A percentile compares a stretch with the other conserved stretches of the same genome.
Conservation (phyloP, 1,284 basidiomycete genomes). For the Amylostereum areolatum region DNA sequence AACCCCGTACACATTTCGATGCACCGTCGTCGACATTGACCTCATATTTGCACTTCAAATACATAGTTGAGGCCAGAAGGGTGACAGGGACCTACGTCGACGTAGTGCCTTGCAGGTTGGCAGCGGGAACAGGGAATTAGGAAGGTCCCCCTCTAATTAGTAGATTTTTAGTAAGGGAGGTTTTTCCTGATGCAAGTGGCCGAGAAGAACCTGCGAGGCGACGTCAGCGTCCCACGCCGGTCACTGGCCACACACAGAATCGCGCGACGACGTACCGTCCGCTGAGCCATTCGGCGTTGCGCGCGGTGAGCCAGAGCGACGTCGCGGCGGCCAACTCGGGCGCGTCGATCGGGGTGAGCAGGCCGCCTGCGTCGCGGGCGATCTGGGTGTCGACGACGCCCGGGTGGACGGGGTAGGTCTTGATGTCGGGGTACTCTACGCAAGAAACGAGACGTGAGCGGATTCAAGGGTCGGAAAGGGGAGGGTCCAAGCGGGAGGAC, state of each 20-base stretch:
- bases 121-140: too few species aligned
- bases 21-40: too few species aligned
- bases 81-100: too few species aligned
- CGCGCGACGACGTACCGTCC: not conserved
- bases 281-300: not conserved
- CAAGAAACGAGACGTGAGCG: not conserved
- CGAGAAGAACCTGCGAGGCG: too few species aligned
- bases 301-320: not conserved
- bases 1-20: too few species aligned
- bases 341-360: not conserved
- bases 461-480: not conserved
- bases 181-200: too few species aligned
- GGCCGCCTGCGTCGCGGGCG: not conserved
- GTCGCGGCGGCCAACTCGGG: not conserved
- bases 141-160: too few species aligned
- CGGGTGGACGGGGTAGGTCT: not conserved
- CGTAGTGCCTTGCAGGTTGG: too few species aligned
- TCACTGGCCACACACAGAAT: not conserved
- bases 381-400: not conserved
- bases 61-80: too few species aligned
- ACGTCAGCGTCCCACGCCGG: too few species aligned
- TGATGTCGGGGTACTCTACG: not conserved
- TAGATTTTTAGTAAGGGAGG: too few species aligned
- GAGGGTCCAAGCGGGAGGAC: not conserved
- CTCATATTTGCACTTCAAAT: too few species aligned